Evolutionary conservation across 2,329 filamentous ascomycete genomes (phyloP).

Genomic region (Cladophialophora carrionii): DNA sequence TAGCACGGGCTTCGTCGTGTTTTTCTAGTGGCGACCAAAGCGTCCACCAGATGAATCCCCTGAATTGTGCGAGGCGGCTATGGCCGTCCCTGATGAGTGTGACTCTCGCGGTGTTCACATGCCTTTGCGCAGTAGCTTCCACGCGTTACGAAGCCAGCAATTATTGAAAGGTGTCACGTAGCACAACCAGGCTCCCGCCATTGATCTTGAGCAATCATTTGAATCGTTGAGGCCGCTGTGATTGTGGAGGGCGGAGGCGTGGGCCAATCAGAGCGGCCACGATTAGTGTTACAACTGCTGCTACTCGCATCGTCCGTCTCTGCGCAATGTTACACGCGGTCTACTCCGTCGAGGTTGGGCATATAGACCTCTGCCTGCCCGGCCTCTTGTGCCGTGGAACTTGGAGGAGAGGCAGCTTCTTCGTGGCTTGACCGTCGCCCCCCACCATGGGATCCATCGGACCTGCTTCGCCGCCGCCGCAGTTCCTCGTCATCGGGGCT

Average conservation of each 20-base stretch:
- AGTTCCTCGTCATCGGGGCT: constrained; percentile 77
- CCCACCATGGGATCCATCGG: constrained; percentile 34
- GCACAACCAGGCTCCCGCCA: not conserved
- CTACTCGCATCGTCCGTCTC: too few species aligned
- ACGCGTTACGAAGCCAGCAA: not conserved
- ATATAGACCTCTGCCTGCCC: constrained; percentile 5
- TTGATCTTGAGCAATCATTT: not conserved
- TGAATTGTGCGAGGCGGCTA: too few species aligned
- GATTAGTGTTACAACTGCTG: not conserved
- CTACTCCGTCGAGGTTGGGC: not conserved
- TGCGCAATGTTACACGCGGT: not conserved
- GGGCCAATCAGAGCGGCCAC: not conserved
- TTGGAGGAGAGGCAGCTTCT: not conserved
- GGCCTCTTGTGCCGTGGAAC: too few species aligned
- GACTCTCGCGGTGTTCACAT: not conserved
- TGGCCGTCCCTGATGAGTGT: not conserved
- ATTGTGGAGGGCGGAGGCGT: not conserved
- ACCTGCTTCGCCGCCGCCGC: constrained; percentile 24
- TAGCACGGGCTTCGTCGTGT: not conserved
- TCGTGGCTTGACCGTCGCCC: not conserved
- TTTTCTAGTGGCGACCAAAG: too few species aligned
- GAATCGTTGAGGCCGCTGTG: not conserved
- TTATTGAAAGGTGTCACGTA: not conserved
- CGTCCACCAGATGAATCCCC: too few species aligned
- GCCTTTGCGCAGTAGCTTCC: not conserved